Evolutionary conservation across 2,329 filamentous ascomycete genomes (phyloP).

Genomic region (Clonostachys byssicola): DNA sequence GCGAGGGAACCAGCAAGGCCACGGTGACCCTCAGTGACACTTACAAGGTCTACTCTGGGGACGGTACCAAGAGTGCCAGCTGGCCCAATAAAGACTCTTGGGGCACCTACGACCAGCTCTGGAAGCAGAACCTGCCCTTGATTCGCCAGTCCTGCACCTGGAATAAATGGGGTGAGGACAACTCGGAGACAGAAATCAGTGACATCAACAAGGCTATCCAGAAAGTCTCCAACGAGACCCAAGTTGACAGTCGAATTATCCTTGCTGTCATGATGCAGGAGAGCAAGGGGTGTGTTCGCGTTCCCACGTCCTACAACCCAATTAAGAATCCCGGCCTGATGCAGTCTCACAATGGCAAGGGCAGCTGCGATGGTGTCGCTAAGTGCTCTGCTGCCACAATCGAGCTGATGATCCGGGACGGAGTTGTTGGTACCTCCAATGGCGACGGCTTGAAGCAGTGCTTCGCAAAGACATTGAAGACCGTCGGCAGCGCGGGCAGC

Average conservation of each 20-base stretch:
- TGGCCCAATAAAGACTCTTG: constrained; percentile 10
- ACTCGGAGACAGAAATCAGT: constrained; percentile 7
- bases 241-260: constrained; percentile 9
- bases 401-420: constrained; percentile 9
- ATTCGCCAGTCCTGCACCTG: constrained; percentile 8
- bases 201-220: constrained; percentile 7
- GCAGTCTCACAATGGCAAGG: constrained; percentile 10
- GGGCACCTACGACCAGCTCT: constrained; percentile 8
- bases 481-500: constrained; percentile 3
- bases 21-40: constrained; percentile 1
- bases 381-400: constrained; percentile 6
- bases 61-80: constrained; percentile 9
- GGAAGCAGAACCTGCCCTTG: constrained; percentile 4
- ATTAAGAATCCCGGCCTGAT: constrained; percentile 11
- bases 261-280: constrained; percentile 25
- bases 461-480: constrained; percentile 1
- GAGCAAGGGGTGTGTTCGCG: constrained; percentile 10
- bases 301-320: constrained; percentile 9
- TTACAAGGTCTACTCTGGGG: constrained; percentile 11
- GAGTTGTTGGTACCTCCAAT: constrained; percentile 7
- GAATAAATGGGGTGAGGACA: constrained; percentile 9
- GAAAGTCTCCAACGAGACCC: constrained; percentile 6
- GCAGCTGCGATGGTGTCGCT: constrained; percentile 6
- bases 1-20: no score
- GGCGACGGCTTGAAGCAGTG: constrained; percentile 8